Base-by-base conservation (phyloP, 2,329 filamentous ascomycete genomes). In the Pyrenochaeta sp. region DNA sequence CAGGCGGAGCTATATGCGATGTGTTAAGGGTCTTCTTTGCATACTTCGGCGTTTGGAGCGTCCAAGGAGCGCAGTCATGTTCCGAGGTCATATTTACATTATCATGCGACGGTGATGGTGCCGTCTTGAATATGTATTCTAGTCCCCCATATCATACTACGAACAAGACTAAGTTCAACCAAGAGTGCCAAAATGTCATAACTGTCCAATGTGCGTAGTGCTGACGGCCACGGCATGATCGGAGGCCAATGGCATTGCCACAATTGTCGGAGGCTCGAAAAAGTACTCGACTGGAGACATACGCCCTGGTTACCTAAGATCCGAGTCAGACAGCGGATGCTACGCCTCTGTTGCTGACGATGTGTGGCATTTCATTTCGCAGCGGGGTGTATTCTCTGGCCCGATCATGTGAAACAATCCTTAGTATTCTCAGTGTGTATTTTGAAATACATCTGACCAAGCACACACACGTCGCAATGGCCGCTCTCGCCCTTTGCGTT, bases 41-140 rank as follows among this genome's bases (percentile, higher is more conserved):
- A 53, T 57, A 20, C 36, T 40, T 29, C 24, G 45, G 44, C 45
- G 40, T 44, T 21, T 22, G 11, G 10, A 8, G 23, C 11, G 6
- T 34, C 14, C 31, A 20, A 8, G 19, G 28, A 22, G 19, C 22
- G 31, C 19, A 19, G 31, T 13, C 11, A 10, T 10, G 14, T 7
- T 11, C 21, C 7, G 11, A 17, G 21, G 5, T 9, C 21, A 35
- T 19, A 23, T 13, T 9, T 26, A 11, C 7, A 7, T 24, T 11
- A 24, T 7, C 22, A 24, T 24, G 11, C 11, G 22, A n/a, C n/a
- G n/a, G n/a, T n/a, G n/a, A n/a, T n/a, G n/a, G n/a, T n/a, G n/a
- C n/a, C n/a, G n/a, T n/a, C n/a, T n/a, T n/a, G n/a, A n/a, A n/a
- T n/a, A n/a, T n/a, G n/a, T n/a, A n/a, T n/a, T n/a, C n/a, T n/a